Conservation (phyloP, 2,329 filamentous ascomycete species). For the Aspergillus terreus region DNA sequence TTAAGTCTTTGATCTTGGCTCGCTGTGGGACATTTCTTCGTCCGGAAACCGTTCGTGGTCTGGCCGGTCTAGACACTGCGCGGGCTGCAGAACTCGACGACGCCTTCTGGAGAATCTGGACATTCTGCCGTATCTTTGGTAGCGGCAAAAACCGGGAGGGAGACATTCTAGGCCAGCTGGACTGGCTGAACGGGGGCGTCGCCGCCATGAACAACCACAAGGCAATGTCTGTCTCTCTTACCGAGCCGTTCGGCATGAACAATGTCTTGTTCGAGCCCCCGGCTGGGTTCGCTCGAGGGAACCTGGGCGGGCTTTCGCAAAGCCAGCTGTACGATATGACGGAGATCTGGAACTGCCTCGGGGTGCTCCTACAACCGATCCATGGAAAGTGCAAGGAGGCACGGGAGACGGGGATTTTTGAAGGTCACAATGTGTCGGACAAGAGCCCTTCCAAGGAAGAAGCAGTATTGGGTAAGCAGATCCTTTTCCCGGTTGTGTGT, state of each 20-base stretch:
- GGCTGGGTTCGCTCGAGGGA: conserved; percentile 57
- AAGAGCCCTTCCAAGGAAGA: conserved; percentile 44
- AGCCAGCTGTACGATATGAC: conserved; percentile 61
- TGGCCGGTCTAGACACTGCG: conserved; percentile 45
- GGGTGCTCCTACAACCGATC: conserved; percentile 53
- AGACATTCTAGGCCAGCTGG: conserved; percentile 57
- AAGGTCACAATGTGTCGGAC: conserved; percentile 49
- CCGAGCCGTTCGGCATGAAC: conserved; percentile 49
- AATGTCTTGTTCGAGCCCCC: conserved; percentile 55
- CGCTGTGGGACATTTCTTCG: conserved; percentile 56
- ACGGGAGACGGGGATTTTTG: conserved; percentile 54
- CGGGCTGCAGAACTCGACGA: conserved; percentile 54
- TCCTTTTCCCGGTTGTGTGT: neutral
- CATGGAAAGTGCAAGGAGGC: conserved; percentile 54
- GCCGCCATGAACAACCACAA: conserved; percentile 47
- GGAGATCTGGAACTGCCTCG: conserved; percentile 61
- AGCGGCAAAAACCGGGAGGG: conserved; percentile 55
- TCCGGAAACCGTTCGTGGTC: conserved; percentile 52
- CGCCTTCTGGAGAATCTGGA: conserved; percentile 64
- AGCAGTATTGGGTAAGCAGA: conserved; percentile 47
- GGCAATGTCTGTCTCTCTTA: conserved; percentile 40
- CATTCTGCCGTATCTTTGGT: conserved; percentile 62
- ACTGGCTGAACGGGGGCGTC: conserved; percentile 59
- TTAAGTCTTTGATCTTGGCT: conserved; percentile 55
- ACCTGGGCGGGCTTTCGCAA: conserved; percentile 51